Conservation (phyloP, 2,329 filamentous ascomycete genomes). For the Colletotrichum tamarilloi region DNA sequence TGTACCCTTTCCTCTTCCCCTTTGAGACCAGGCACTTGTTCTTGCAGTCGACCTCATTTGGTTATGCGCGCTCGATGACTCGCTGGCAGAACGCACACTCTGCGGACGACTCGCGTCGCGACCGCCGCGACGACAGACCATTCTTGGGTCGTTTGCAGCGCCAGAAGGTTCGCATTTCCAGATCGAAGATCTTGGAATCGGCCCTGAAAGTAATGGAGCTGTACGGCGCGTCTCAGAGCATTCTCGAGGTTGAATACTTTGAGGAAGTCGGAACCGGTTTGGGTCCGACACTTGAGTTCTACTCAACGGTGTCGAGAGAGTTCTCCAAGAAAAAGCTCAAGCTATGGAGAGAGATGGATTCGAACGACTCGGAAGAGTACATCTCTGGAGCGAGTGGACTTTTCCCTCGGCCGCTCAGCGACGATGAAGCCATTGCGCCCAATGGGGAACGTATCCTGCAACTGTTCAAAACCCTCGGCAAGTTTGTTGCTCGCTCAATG, state of each 20-base stretch:
- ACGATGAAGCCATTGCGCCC: slow-evolving; percentile 77
- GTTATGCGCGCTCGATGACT: slow-evolving; percentile 96
- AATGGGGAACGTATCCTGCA: slow-evolving; percentile 90
- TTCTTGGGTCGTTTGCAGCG: slow-evolving; percentile 92
- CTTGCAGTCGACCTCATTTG: slow-evolving; percentile 97
- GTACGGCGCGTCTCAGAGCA: slow-evolving; percentile 95
- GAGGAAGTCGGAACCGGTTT: slow-evolving; percentile 97
- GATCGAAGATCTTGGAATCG: slow-evolving; percentile 94
- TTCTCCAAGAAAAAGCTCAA: slow-evolving; percentile 98
- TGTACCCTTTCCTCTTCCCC: slow-evolving; percentile 97
- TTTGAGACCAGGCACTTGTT: slow-evolving; percentile 98
- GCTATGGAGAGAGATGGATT: slow-evolving; percentile 94
- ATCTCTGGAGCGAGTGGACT: slow-evolving; percentile 86
- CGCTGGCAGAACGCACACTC: slow-evolving; percentile 95
- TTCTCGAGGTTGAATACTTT: slow-evolving; percentile 97
- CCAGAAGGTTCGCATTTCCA: slow-evolving; percentile 97
- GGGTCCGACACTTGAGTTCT: slow-evolving; percentile 96
- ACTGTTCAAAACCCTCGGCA: slow-evolving; percentile 92
- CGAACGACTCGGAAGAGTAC: slow-evolving; percentile 77
- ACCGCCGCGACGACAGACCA: slow-evolving; percentile 89
- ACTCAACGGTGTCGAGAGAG: slow-evolving; percentile 96
- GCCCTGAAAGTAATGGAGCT: slow-evolving; percentile 99
- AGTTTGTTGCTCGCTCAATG: slow-evolving; percentile 98
- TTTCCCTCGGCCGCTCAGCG: slow-evolving; percentile 91
- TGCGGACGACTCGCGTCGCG: slow-evolving; percentile 81